Conservation (phyloP, 306 rosid genomes). For the Castanopsis chinensis region DNA sequence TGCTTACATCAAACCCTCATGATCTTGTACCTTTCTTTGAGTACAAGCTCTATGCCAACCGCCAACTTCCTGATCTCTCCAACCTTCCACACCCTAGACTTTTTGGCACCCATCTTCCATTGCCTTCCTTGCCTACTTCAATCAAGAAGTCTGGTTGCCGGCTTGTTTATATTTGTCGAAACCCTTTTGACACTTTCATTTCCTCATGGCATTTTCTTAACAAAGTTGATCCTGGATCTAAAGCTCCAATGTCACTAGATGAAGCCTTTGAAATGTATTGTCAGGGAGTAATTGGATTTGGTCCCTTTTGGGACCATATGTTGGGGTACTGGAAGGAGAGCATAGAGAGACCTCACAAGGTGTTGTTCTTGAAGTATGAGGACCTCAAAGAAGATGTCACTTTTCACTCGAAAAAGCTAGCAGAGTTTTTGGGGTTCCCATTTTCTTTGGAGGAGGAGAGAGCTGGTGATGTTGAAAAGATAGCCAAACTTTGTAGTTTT, state of each 20-base stretch:
- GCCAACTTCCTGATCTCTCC: conserved; percentile 36
- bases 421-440: conserved; percentile 37
- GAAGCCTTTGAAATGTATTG: conserved; percentile 52
- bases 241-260: conserved; percentile 17
- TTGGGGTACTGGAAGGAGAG: conserved; percentile 58
- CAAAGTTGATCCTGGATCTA: conserved; percentile 11
- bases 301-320: conserved; percentile 56
- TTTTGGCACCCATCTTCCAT: conserved; percentile 58
- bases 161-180: conserved; percentile 49
- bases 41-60: conserved; percentile 28
- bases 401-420: conserved; percentile 34
- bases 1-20: conserved; percentile 50
- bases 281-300: conserved; percentile 37
- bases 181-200: conserved; percentile 57
- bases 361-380: conserved; percentile 55
- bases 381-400: conserved; percentile 35
- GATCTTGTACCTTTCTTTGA: conserved; percentile 56
- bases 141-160: conserved; percentile 24
- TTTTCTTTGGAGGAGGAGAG: conserved; percentile 45
- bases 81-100: conserved; percentile 35
- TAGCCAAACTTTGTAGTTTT: conserved; percentile 47
- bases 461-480: conserved; percentile 33
- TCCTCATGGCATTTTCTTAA: conserved; percentile 39
- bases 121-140: conserved; percentile 33
- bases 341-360: conserved; percentile 37